Conservation (phyloP, 495 filamentous ascomycete species). For the Podospora sp. region DNA sequence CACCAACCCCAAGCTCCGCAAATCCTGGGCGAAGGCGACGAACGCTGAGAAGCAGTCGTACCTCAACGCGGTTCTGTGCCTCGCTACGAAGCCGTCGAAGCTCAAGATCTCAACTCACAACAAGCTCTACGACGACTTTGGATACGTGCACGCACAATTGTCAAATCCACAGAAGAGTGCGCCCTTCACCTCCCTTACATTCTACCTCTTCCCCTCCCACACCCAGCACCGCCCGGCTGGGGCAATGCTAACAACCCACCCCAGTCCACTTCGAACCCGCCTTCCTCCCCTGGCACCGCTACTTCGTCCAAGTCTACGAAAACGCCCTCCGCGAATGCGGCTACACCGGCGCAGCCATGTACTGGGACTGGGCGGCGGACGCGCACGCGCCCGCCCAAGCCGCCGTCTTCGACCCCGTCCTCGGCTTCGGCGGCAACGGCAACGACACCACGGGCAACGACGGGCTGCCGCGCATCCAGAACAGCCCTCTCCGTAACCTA, state of each 20-base stretch:
- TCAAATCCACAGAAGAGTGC: neutral
- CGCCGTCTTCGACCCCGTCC: conserved; percentile 1
- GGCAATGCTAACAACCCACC: neutral
- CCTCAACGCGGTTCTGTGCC: conserved; percentile 12
- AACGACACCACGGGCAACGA: conserved; percentile 4
- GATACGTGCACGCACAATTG: neutral
- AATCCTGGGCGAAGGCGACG: conserved; percentile 4
- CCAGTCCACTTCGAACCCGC: conserved; percentile 3
- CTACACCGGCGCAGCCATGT: conserved; percentile 13
- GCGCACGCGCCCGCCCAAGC: conserved; percentile 1
- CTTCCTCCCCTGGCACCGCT: conserved; percentile 16
- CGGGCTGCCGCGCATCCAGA: neutral
- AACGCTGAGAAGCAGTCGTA: conserved; percentile 12
- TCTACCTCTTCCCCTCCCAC: neutral
- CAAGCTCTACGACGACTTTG: conserved; percentile 10
- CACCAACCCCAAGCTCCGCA: conserved; percentile 11
- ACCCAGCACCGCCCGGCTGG: neutral
- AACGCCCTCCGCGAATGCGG: neutral
- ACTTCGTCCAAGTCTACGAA: conserved; percentile 9
- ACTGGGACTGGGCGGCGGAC: conserved; percentile 16
- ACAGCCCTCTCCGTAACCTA: neutral
- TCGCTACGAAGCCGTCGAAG: conserved; percentile 3
- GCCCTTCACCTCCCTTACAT: neutral
- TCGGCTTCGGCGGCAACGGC: conserved; percentile 16
- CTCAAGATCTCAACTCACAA: neutral